phyloP scores from a whole-genome alignment of 1,284 basidiomycete genomes.

The Schizopora paradoxa region DNA sequence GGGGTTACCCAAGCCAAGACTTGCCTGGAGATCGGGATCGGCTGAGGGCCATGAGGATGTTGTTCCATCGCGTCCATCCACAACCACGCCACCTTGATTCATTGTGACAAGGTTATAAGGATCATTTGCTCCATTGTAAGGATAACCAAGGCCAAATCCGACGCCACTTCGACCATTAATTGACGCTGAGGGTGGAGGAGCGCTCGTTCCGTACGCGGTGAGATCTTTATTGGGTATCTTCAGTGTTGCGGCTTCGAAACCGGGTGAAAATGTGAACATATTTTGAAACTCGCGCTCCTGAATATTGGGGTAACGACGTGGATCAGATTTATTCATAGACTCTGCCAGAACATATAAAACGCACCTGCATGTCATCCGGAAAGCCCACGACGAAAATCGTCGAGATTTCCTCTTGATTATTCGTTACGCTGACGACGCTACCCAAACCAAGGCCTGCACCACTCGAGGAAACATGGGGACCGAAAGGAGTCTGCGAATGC shows the following conservation, averaged over 20 bases:
- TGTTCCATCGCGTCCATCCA: conserved; percentile 63
- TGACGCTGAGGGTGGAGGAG: conserved; percentile 27
- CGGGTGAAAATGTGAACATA: conserved; percentile 95
- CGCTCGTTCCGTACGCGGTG: conserved; percentile 49
- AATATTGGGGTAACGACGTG: conserved; percentile 20
- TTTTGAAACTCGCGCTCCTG: conserved; percentile 98
- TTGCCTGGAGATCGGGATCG: conserved; percentile 30
- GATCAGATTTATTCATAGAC: neutral
- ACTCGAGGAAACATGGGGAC: conserved; percentile 55
- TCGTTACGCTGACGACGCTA: conserved; percentile 21
- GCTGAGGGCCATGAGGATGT: conserved; percentile 63
- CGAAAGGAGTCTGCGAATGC: conserved; percentile 68
- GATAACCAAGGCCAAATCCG: conserved; percentile 25
- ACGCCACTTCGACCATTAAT: conserved; percentile 22
- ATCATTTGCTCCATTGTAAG: conserved; percentile 55
- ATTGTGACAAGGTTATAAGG: conserved; percentile 75
- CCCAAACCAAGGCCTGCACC: conserved; percentile 22
- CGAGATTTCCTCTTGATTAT: conserved; percentile 82
- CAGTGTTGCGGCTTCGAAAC: conserved; percentile 96
- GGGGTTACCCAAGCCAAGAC: conserved; percentile 18
- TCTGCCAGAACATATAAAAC: conserved; percentile 29
- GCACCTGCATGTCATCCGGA: conserved; percentile 95
- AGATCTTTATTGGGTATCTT: conserved; percentile 92
- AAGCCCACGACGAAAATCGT: conserved; percentile 99
- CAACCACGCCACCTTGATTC: conserved; percentile 71